Conservation (phyloP, 2,329 filamentous ascomycete species). For the Botrytis porri region DNA sequence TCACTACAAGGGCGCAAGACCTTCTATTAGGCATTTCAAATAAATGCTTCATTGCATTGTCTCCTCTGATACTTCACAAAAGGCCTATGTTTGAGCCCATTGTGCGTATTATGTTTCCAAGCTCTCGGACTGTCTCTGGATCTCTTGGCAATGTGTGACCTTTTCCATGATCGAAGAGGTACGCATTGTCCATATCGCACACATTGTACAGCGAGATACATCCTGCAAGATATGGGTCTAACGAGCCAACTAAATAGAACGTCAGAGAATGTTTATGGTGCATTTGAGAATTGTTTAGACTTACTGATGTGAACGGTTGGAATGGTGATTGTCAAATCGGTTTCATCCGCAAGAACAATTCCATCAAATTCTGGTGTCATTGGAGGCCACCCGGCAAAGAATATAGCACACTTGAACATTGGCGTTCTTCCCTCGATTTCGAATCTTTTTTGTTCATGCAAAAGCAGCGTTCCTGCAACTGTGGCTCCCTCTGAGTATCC, state of each 20-base stretch:
- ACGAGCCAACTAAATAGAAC: conserved; percentile 46
- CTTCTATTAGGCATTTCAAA: background rate
- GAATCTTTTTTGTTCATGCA: conserved; percentile 48
- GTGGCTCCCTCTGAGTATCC: conserved; percentile 61
- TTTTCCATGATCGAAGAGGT: conserved; percentile 63
- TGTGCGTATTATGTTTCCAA: conserved; percentile 31
- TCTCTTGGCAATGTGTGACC: conserved; percentile 62
- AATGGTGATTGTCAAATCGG: conserved; percentile 50
- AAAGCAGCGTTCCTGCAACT: conserved; percentile 51
- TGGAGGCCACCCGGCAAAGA: conserved; percentile 54
- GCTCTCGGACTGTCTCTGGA: conserved; percentile 38
- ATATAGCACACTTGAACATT: conserved; percentile 46
- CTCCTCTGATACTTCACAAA: background rate
- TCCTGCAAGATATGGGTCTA: conserved; percentile 61
- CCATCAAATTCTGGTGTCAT: conserved; percentile 46
- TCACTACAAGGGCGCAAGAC: background rate
- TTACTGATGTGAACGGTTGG: conserved; percentile 47
- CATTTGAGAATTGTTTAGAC: conserved; percentile 7
- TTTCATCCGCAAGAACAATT: conserved; percentile 52
- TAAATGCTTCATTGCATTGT: background rate
- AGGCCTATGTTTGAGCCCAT: conserved; percentile 27
- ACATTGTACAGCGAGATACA: conserved; percentile 62
- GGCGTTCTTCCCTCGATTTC: conserved; percentile 35
- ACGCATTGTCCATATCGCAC: conserved; percentile 59
- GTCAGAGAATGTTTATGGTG: conserved; percentile 24